A percentile compares a stretch with the other conserved stretches of the same genome.
These are phyloP conservation scores for Globisporangium lucens DNA, from an alignment of 352 stramenopile species.

Conservation along the genomic window DNA sequence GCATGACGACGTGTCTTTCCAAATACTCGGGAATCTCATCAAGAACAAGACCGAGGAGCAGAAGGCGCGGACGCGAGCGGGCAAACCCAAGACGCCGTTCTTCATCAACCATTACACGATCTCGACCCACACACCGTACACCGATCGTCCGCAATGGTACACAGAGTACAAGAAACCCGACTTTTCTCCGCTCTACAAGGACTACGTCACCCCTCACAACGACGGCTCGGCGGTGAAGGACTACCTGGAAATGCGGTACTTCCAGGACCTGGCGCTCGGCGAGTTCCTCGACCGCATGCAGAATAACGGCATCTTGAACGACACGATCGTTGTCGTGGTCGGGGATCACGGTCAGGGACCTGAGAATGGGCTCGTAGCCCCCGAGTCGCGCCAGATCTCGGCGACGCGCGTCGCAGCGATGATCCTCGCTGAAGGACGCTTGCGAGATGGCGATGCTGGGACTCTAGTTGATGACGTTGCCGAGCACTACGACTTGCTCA, in stretches of 20 bases:
- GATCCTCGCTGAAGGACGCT: constrained; percentile 33
- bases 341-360: constrained; percentile 48
- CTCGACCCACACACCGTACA: constrained; percentile 46
- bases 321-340: constrained; percentile 54
- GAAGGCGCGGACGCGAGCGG: constrained; percentile 16
- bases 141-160: constrained; percentile 38
- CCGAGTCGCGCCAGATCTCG: constrained; percentile 32
- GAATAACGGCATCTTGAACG: constrained; percentile 35
- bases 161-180: constrained; percentile 22
- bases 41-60: constrained; percentile 44
- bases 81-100: constrained; percentile 33
- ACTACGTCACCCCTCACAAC: constrained; percentile 14
- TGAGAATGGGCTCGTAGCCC: constrained; percentile 27
- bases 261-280: constrained; percentile 41
- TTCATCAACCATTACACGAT: constrained; percentile 64
- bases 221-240: constrained; percentile 18
- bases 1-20: constrained; percentile 49
- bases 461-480: constrained; percentile 27
- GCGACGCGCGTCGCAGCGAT: constrained; percentile 28
- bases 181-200: constrained; percentile 31
- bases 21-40: constrained; percentile 47
- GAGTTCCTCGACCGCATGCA: constrained; percentile 55
- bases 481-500: constrained; percentile 41
- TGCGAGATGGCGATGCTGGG: constrained; percentile 22
- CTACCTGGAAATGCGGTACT: constrained; percentile 52